These are phyloP conservation scores for Colletotrichum chlorophyti DNA, from an alignment of 2,329 filamentous ascomycete species.

Conservation along the genomic window DNA sequence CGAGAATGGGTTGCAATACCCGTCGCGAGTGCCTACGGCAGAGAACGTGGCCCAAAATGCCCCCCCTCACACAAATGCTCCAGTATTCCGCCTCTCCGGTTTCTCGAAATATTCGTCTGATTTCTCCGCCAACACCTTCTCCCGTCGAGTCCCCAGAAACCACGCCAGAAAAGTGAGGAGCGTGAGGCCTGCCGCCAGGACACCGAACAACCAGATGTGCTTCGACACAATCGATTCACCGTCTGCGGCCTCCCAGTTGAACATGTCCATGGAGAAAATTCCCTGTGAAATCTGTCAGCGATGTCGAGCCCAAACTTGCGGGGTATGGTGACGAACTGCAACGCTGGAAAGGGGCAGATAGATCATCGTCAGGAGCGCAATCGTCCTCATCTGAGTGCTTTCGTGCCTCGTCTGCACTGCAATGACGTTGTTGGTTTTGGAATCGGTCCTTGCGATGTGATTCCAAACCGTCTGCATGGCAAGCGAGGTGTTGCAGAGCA, in stretches of 20 bases:
- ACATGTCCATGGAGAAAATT: slow-evolving; percentile 37
- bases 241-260: slow-evolving; percentile 32
- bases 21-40: no score
- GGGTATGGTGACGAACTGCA: slow-evolving; percentile 35
- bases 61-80: no score
- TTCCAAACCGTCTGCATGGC: slow-evolving; percentile 38
- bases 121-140: background rate
- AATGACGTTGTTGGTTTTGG: slow-evolving; percentile 32
- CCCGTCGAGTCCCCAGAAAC: background rate
- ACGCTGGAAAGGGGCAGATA: slow-evolving; percentile 37
- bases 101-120: background rate
- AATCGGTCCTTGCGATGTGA: slow-evolving; percentile 35
- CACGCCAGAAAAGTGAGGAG: slow-evolving; percentile 13
- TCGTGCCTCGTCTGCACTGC: slow-evolving; percentile 34
- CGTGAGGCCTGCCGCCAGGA: slow-evolving; percentile 32
- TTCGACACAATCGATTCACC: slow-evolving; percentile 32
- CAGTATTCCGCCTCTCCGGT: background rate
- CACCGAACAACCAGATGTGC: slow-evolving; percentile 35
- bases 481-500: slow-evolving; percentile 34
- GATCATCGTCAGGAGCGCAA: slow-evolving; percentile 38
- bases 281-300: slow-evolving; percentile 22
- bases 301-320: no score
- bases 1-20: no score
- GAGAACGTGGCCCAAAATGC: no score
- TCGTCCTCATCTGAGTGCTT: slow-evolving; percentile 37